Base-by-base conservation (phyloP, 2,329 filamentous ascomycete species). In the Dryadomyces sulphureus region DNA sequence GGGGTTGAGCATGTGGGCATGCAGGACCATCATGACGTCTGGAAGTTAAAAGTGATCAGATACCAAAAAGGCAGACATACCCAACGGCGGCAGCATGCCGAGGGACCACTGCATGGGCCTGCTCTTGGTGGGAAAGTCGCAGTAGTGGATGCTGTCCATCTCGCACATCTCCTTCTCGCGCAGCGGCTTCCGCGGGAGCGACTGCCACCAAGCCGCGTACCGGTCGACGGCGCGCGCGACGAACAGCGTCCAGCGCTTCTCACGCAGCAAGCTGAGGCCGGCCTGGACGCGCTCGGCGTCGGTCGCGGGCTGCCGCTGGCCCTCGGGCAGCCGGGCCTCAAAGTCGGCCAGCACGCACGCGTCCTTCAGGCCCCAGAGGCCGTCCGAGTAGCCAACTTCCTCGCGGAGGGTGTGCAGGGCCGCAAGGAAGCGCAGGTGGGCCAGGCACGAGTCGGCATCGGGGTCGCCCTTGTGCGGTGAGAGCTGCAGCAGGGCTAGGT, bases 1-100 rank as follows among this genome's bases (percentile, higher is more conserved):
- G 0, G 84, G 84, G 53, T 88, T 89, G 3, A 90, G 72, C 75
- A 85, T 81, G 55, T 85, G 84, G 0, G 81, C 66, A 59, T 90
- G 84, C 79, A 81, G 84, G 0, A 89, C 78, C 80, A 89, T 84
- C 19, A 88, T 61, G 1, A 89, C 75, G 61, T 89, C 84, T 69
- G 12, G 32, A 0, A 1, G 9, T n/a, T 24, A 17, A 35, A 30
- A 20, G 8, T 14, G 4, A 17, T 14, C 32, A 30, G 32, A 19
- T 9, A 2, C 14, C 21, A 20, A 16, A 2, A 19, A n/a, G n/a
- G n/a, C n/a, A n/a, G n/a, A 43, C 48, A 2, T 7, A 49, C 45
- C 49, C 7, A 54, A 42, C 11, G 53, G 53, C 17, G 42, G 49
- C 41, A 53, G 32, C 34, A n/a, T 45, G 30, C 43, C 44, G 1